phyloP scores from a whole-genome alignment of 1,284 basidiomycete species.

The Porogramme epimiltina region DNA sequence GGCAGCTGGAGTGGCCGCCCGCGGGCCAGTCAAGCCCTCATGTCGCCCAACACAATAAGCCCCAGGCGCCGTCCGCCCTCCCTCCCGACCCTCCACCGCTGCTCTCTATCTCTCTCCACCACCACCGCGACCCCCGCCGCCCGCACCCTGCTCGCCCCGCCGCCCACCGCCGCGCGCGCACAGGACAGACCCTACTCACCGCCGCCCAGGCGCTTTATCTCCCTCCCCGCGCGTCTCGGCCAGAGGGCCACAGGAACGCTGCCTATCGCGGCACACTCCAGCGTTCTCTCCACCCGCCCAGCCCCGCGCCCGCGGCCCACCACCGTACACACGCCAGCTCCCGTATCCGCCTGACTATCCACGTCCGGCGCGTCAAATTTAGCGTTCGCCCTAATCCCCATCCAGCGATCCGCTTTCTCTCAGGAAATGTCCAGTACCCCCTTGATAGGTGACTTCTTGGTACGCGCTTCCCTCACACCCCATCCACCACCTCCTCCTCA shows the following conservation, averaged over 20 bases:
- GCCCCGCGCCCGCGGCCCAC: conserved; percentile 5
- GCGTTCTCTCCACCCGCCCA: not conserved
- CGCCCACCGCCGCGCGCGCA: conserved; percentile 3
- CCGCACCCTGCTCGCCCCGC: not conserved
- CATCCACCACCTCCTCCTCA: conserved; percentile 4
- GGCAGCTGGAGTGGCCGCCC: not conserved
- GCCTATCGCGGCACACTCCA: not conserved
- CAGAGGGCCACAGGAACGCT: not conserved
- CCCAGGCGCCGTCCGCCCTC: conserved; percentile 13
- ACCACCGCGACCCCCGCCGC: conserved; percentile 13
- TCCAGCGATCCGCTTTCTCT: not conserved
- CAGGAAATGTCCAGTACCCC: conserved; percentile 7
- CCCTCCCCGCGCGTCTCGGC: not conserved
- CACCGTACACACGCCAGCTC: not conserved
- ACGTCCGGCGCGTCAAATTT: conserved; percentile 15
- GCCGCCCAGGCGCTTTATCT: not conserved
- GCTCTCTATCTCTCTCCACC: conserved; percentile 15
- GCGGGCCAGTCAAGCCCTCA: conserved; percentile 6
- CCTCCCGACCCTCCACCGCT: not conserved
- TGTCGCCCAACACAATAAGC: conserved; percentile 22
- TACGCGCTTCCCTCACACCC: conserved; percentile 9
- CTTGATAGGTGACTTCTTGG: conserved; percentile 15
- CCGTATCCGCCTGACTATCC: conserved; percentile 10
- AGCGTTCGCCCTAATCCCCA: conserved; percentile 8
- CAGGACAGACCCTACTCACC: not conserved